Conservation (phyloP, 1,284 basidiomycete species). For the Phellopilus nigrolimitatus region DNA sequence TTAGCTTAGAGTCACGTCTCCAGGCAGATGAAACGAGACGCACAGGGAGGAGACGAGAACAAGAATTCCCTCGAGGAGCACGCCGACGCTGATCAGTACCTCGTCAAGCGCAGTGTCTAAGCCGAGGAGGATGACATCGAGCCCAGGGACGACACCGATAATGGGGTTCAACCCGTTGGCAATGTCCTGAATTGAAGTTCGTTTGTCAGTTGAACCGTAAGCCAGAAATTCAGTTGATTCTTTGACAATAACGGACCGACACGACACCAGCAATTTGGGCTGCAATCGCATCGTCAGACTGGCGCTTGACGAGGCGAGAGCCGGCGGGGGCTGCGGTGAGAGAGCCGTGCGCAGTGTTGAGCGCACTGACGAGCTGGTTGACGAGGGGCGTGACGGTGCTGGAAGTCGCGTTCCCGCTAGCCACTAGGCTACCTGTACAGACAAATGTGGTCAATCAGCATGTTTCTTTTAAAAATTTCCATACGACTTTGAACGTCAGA, state of each 20-base stretch:
- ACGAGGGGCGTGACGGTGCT: slow-evolving; percentile 16
- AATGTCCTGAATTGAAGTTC: slow-evolving; percentile 17
- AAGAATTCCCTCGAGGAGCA: slow-evolving; percentile 22
- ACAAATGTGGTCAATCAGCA: neutral
- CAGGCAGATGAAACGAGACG: neutral
- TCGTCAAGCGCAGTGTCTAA: slow-evolving; percentile 21
- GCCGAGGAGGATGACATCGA: slow-evolving; percentile 18
- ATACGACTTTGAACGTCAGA: neutral
- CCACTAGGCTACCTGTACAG: neutral
- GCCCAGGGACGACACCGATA: slow-evolving; percentile 4
- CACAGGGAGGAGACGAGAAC: slow-evolving; percentile 20
- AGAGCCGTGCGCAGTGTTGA: slow-evolving; percentile 14
- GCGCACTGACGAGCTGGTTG: slow-evolving; percentile 12
- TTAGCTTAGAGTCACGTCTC: neutral
- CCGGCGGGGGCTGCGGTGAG: slow-evolving; percentile 8
- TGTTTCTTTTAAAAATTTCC: neutral
- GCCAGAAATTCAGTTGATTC: neutral
- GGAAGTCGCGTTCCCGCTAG: slow-evolving; percentile 8
- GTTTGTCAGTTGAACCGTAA: neutral
- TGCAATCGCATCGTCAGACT: slow-evolving; percentile 20
- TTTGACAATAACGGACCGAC: neutral
- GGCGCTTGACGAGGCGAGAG: slow-evolving; percentile 16
- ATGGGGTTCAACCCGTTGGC: neutral
- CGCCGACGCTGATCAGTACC: slow-evolving; percentile 20
- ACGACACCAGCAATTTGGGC: slow-evolving; percentile 18